These are phyloP conservation scores for Verticillium dahliae DNA, from an alignment of 2,329 filamentous ascomycete genomes.

Conservation along the genomic window DNA sequence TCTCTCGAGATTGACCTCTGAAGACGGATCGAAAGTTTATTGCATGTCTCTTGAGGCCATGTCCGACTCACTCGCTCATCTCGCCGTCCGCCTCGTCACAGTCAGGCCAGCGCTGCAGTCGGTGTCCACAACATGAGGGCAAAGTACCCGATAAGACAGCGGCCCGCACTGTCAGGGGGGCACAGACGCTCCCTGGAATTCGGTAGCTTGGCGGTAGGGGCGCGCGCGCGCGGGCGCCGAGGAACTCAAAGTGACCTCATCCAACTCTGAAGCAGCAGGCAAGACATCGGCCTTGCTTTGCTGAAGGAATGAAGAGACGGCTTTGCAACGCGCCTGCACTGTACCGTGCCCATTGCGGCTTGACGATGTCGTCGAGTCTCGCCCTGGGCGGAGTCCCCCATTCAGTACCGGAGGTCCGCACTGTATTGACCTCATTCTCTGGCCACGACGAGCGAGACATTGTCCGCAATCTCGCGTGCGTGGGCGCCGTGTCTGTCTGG, in stretches of 20 bases:
- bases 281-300: neutral
- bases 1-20: too few relatives aligned
- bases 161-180: neutral
- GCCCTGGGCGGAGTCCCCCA: neutral
- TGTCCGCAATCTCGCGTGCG: neutral
- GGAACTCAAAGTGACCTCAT: neutral
- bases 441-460: neutral
- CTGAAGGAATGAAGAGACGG: too few relatives aligned
- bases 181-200: neutral
- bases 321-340: neutral
- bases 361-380: neutral
- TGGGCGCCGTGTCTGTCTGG: too few relatives aligned
- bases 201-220: neutral
- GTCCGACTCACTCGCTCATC: neutral
- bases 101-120: too few relatives aligned
- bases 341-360: neutral
- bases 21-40: too few relatives aligned
- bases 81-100: too few relatives aligned
- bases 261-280: neutral
- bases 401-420: neutral
- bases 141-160: neutral
- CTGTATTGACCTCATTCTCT: neutral
- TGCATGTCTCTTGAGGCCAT: too few relatives aligned
- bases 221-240: neutral
- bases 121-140: neutral